Conservation (phyloP, 1,284 basidiomycete genomes). For the Ceratobasidium sp. region DNA sequence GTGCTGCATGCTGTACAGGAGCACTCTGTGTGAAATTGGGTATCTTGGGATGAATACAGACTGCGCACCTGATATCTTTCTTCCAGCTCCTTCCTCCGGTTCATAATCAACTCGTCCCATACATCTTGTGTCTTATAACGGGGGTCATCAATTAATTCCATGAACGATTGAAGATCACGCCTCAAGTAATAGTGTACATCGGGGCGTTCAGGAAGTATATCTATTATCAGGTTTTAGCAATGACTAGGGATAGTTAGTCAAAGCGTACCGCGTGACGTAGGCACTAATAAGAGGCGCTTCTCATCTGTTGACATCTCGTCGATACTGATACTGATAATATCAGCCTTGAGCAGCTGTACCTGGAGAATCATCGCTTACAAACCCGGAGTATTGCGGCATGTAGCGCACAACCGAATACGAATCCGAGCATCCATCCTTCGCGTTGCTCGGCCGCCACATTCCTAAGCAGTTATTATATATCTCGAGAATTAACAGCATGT, state of each 20-base stretch:
- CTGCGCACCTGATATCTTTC: not conserved
- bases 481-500: not conserved
- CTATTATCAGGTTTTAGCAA: not conserved
- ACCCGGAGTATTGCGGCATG: not conserved
- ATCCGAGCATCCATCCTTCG: not conserved
- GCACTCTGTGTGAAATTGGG: not conserved
- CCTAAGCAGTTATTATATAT: constrained; percentile 1
- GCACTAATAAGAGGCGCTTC: not conserved
- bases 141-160: not conserved
- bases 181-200: not conserved
- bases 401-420: not conserved
- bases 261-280: not conserved
- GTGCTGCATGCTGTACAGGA: not conserved
- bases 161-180: not conserved
- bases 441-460: not conserved
- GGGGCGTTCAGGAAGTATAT: not conserved
- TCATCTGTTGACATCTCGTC: not conserved
- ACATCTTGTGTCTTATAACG: not conserved
- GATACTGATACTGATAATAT: not conserved
- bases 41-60: not conserved
- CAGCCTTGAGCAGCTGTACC: not conserved
- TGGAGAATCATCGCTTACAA: not conserved
- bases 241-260: too few relatives aligned
- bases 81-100: not conserved
- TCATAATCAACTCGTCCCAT: not conserved